Evolutionary conservation across 1,284 basidiomycete species (phyloP).

Genomic region (Puccinia hordei): DNA sequence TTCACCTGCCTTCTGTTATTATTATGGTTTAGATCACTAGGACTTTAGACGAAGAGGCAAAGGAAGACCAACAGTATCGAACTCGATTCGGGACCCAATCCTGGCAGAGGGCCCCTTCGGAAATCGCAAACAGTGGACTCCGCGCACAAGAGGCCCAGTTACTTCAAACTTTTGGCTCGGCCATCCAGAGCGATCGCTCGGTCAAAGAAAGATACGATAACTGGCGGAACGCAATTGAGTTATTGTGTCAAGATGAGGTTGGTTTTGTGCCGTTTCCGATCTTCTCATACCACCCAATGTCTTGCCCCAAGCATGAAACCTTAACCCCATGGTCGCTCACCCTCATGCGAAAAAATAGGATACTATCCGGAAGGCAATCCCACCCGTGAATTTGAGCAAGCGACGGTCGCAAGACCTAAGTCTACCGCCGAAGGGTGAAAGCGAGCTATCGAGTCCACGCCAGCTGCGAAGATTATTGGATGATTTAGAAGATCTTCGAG

Average conservation of each 20-base stretch:
- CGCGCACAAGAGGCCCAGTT: conserved; percentile 73
- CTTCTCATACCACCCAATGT: too few relatives aligned
- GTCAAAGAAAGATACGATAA: conserved; percentile 81
- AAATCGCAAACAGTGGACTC: conserved; percentile 75
- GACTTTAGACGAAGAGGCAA: conserved; percentile 83
- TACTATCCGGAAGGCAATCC: conserved; percentile 34
- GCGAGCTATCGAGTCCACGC: background rate
- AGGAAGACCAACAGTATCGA: conserved; percentile 72
- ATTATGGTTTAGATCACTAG: conserved; percentile 16
- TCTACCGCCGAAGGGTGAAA: background rate
- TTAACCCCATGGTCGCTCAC: too few relatives aligned
- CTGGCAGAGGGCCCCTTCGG: conserved; percentile 68
- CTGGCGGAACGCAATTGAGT: conserved; percentile 74
- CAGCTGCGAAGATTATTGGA: conserved; percentile 38
- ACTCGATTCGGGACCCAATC: conserved; percentile 63
- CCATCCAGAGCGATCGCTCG: conserved; percentile 72
- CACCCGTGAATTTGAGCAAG: background rate
- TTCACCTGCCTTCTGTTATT: background rate
- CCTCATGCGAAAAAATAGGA: too few relatives aligned
- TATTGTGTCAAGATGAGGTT: conserved; percentile 62
- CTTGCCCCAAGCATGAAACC: background rate
- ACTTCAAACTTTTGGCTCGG: conserved; percentile 71
- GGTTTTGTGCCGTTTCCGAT: background rate
- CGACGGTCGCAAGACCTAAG: background rate
- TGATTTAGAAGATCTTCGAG: conserved; percentile 37